Percentiles rank a stretch among this genome's conserved stretches.
phyloP scores from a whole-genome alignment of 2,329 filamentous ascomycete species.

The Sarocladiaceae sp. region DNA sequence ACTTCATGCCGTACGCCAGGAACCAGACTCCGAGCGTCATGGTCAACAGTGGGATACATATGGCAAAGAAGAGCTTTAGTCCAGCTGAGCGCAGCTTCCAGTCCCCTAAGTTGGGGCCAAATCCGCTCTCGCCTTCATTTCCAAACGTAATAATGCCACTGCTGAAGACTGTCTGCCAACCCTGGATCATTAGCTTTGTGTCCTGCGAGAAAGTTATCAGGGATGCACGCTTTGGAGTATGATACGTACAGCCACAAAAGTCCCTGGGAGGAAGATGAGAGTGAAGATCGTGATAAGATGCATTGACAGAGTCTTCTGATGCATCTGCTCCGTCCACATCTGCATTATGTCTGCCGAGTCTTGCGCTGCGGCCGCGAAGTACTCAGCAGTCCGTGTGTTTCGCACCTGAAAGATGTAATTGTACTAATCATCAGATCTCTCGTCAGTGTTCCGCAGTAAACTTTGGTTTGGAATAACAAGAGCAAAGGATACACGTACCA shows the following conservation, averaged over 20 bases:
- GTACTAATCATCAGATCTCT: neutral
- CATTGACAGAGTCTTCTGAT: constrained; percentile 3
- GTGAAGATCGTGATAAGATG: constrained; percentile 4
- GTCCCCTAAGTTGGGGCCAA: constrained; percentile 1
- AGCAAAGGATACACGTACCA: neutral
- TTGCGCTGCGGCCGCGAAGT: neutral
- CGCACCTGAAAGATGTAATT: constrained; percentile 1
- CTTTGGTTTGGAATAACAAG: neutral
- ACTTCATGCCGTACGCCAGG: neutral
- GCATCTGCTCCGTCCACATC: constrained; percentile 1
- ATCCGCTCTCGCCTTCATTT: neutral
- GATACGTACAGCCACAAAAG: constrained; percentile 5
- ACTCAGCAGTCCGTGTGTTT: neutral
- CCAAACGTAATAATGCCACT: constrained; percentile 4
- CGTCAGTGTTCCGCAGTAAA: neutral
- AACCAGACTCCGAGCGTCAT: neutral
- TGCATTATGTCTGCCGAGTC: constrained; percentile 2
- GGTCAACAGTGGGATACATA: neutral
- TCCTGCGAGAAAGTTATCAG: neutral
- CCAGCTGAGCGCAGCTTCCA: neutral
- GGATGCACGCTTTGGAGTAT: neutral
- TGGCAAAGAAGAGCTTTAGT: constrained; percentile 3
- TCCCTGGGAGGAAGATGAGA: constrained; percentile 3
- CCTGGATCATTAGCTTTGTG: neutral
- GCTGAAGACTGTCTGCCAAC: constrained; percentile 1